Base-by-base conservation (phyloP, 306 rosid species). In the Sechiopsis laciniata region DNA sequence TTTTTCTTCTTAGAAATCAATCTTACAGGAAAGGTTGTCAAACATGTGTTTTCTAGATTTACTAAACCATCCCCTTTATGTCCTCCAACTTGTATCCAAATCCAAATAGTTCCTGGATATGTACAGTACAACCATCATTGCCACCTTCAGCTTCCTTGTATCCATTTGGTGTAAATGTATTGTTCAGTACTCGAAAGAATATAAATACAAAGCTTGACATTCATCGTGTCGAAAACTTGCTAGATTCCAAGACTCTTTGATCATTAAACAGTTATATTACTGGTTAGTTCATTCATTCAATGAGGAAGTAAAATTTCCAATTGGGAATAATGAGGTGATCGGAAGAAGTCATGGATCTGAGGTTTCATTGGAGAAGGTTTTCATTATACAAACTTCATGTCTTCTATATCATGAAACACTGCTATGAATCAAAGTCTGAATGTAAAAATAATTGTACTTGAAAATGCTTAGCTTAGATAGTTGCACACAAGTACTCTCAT, bases 91-190 rank as follows among this genome's bases (percentile, higher is more conserved):
- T 59, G 81, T 79, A 74, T 80, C 62, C 80, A 77, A 81, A 64
- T 84, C 35, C 74, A 81, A 69, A 82, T 84, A 78, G 83, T 40
- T 76, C 55, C 54, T 59, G 46, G 83, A 77, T 75, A 84, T 85
- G 82, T 84, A 79, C 72, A 79, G 32, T 26, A 26, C 32, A 26
- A 87, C 76, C 80, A 76, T 58, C 35, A 37, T 12, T 72, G 45
- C 37, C 72, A 32, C 32, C 59, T 61, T 50, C 21, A 14, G 53
- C 60, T 26, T 26, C 32, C 32, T 26, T 26, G 32, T 26, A 26
- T 26, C 32, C 32, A 26, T 26, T 3, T 26, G 32, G 32, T 26
- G 32, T 26, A 26, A 26, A 1, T 26, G 32, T 26, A 26, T 26
- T 26, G 32, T 26, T 26, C 32, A 3, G 2, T 26, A 26, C 32